Conservation (phyloP, 2,329 filamentous ascomycete species). For the Fusarium pseudograminearum region DNA sequence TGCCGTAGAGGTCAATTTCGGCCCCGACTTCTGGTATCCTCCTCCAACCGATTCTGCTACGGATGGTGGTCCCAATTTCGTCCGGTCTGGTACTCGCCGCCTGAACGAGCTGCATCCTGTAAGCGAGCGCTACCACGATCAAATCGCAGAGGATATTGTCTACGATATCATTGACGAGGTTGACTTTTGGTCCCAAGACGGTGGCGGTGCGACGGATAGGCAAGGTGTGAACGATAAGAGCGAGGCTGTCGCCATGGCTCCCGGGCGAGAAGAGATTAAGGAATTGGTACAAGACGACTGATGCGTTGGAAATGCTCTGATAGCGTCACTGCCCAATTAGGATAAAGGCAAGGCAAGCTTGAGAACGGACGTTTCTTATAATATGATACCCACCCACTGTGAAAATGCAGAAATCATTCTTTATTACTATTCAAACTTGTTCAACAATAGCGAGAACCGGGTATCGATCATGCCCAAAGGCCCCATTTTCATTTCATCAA, state of each 20-base stretch:
- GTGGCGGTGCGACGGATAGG: conserved; percentile 62
- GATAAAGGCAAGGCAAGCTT: not conserved
- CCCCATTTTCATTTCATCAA: conserved; percentile 15
- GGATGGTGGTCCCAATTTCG: conserved; percentile 63
- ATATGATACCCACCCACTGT: conserved; percentile 51
- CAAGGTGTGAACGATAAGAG: conserved; percentile 60
- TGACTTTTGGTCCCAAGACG: conserved; percentile 85
- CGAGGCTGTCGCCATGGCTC: conserved; percentile 57
- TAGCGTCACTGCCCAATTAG: not conserved
- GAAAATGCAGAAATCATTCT: conserved; percentile 35
- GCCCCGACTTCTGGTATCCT: conserved; percentile 91
- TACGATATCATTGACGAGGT: conserved; percentile 96
- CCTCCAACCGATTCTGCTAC: conserved; percentile 69
- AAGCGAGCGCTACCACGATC: conserved; percentile 86
- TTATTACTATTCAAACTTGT: conserved; percentile 22
- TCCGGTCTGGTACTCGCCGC: conserved; percentile 39
- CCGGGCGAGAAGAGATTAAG: conserved; percentile 70
- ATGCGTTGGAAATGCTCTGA: conserved; percentile 10
- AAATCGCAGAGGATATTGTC: conserved; percentile 93
- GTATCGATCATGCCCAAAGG: conserved; percentile 24
- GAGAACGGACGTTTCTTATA: not conserved
- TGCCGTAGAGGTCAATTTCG: conserved; percentile 93
- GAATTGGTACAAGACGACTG: conserved; percentile 74
- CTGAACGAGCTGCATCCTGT: conserved; percentile 67
- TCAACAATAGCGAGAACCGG: conserved; percentile 23